These are phyloP conservation scores for Bipolaris victoriae DNA, from an alignment of 2,329 filamentous ascomycete species.

Conservation along the genomic window DNA sequence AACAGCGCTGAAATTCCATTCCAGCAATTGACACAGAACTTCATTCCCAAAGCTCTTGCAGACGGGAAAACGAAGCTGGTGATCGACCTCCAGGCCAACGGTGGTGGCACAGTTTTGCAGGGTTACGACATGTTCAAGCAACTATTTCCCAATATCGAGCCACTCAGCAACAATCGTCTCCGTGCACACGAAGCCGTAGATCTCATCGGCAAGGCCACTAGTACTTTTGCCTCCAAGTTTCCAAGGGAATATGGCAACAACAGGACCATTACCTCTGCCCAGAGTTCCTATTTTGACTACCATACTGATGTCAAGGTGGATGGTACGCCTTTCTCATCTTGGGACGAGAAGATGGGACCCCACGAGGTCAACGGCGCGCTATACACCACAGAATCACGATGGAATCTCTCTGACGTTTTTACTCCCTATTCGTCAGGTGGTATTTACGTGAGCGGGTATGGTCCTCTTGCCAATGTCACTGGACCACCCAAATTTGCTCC, in stretches of 20 bases:
- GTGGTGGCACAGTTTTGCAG: constrained; percentile 64
- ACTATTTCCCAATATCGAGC: constrained; percentile 59
- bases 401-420: constrained; percentile 47
- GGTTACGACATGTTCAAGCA: constrained; percentile 67
- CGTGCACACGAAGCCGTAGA: constrained; percentile 57
- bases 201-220: constrained; percentile 52
- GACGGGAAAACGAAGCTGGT: constrained; percentile 66
- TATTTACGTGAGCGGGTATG: constrained; percentile 47
- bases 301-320: constrained; percentile 56
- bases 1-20: constrained; percentile 37
- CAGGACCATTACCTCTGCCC: constrained; percentile 49
- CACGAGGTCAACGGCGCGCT: constrained; percentile 49
- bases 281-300: constrained; percentile 55
- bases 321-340: constrained; percentile 56
- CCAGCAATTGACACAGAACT: constrained; percentile 50
- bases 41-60: constrained; percentile 52
- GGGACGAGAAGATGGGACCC: constrained; percentile 52
- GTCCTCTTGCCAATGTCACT: constrained; percentile 52
- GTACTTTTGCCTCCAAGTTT: constrained; percentile 39
- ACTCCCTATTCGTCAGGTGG: constrained; percentile 40
- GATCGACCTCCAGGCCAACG: constrained; percentile 65
- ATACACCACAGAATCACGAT: constrained; percentile 42
- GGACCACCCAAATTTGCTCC: constrained; percentile 58
- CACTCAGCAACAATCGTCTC: constrained; percentile 59
- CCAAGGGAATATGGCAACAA: constrained; percentile 40